Conservation (phyloP, 345 rosid species). For the Gossypium rotundifolium region DNA sequence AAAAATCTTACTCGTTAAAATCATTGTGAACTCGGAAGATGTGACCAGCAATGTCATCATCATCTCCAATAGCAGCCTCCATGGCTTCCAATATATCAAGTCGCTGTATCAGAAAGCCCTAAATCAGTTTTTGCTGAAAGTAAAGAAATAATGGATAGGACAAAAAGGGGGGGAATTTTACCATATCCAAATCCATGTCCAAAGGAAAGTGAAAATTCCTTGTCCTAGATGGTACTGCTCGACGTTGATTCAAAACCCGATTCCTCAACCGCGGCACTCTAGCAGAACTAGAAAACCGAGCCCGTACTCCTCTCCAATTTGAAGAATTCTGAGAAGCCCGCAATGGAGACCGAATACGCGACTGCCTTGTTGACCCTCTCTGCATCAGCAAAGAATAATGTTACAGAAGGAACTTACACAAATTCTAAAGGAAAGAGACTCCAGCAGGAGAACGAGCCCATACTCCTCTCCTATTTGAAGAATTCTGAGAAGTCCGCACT, state of each 20-base stretch:
- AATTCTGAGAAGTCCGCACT: slow-evolving; percentile 29
- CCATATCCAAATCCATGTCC: slow-evolving; percentile 68
- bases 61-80: slow-evolving; percentile 53
- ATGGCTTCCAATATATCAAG: slow-evolving; percentile 69
- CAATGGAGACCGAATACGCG: slow-evolving; percentile 33
- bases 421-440: neutral
- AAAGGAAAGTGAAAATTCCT: slow-evolving; percentile 53
- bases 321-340: slow-evolving; percentile 35
- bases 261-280: slow-evolving; percentile 50
- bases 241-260: slow-evolving; percentile 34
- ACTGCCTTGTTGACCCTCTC: slow-evolving; percentile 35
- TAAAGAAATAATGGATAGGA: neutral
- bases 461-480: slow-evolving; percentile 45
- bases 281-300: slow-evolving; percentile 30
- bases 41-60: slow-evolving; percentile 26
- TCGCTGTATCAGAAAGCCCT: slow-evolving; percentile 43
- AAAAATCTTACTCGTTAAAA: slow-evolving; percentile 71
- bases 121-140: slow-evolving; percentile 6
- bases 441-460: slow-evolving; percentile 28
- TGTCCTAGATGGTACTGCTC: slow-evolving; percentile 33
- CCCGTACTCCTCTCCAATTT: slow-evolving; percentile 42
- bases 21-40: slow-evolving; percentile 48
- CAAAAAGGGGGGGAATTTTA: slow-evolving; percentile 19
- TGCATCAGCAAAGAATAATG: slow-evolving; percentile 16
- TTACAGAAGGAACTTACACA: neutral